Evolutionary conservation across 495 filamentous ascomycete genomes (phyloP).

Genomic region (Penicillium desertorum): DNA sequence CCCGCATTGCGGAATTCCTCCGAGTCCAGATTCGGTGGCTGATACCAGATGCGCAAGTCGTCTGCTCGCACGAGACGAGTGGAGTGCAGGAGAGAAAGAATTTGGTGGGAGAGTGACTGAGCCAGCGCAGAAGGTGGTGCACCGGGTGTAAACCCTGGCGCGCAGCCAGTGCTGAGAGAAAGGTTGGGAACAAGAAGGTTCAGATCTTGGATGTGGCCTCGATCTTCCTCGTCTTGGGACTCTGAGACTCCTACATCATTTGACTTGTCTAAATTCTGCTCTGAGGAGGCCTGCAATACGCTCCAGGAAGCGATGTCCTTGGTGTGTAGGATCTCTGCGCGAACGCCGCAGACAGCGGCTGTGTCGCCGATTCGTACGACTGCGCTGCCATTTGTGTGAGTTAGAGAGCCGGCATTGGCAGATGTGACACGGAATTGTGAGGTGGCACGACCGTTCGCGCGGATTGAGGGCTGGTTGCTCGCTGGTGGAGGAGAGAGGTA

Average conservation of each 20-base stretch:
- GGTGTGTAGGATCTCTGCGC: constrained; percentile 78
- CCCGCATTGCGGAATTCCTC: constrained; percentile 42
- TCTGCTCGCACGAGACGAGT: constrained; percentile 58
- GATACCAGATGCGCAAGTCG: constrained; percentile 70
- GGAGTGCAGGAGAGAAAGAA: constrained; percentile 71
- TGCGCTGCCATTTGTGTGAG: constrained; percentile 83
- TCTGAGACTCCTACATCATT: constrained; percentile 13
- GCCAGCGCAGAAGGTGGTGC: constrained; percentile 75
- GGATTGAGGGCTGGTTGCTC: constrained; percentile 55
- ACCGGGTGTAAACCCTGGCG: constrained; percentile 79
- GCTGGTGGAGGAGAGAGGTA: constrained; percentile 66
- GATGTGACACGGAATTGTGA: constrained; percentile 65
- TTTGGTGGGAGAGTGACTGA: constrained; percentile 75
- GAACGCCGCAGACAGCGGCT: constrained; percentile 85
- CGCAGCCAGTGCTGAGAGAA: constrained; percentile 84
- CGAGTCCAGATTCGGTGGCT: constrained; percentile 44
- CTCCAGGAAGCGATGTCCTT: constrained; percentile 66
- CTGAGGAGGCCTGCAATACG: constrained; percentile 33
- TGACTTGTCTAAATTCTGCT: constrained; percentile 27
- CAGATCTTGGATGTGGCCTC: constrained; percentile 56
- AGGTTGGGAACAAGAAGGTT: constrained; percentile 89
- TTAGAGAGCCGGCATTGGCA: constrained; percentile 75
- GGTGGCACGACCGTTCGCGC: constrained; percentile 76
- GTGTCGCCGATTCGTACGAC: constrained; percentile 88
- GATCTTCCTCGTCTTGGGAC: constrained; percentile 44